A percentile compares a stretch with the other conserved stretches of the same genome.
Evolutionary conservation across 345 rosid genomes (phyloP).

Genomic region (Reutealis trisperma): DNA sequence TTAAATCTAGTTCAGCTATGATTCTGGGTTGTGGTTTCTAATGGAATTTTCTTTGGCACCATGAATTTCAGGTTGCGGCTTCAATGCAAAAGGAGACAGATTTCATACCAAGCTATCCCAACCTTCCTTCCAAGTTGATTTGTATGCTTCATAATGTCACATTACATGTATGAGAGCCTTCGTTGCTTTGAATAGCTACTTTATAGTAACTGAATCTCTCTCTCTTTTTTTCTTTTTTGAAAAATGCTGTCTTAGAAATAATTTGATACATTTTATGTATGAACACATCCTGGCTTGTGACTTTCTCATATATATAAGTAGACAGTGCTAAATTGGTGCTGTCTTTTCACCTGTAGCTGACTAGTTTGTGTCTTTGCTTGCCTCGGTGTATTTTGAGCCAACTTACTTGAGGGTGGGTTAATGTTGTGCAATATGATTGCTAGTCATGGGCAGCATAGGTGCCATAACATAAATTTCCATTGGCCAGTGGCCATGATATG

Average conservation of each 20-base stretch:
- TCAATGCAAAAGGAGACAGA: slow-evolving; percentile 75
- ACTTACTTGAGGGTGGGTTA: background rate
- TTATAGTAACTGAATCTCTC: background rate
- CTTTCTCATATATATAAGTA: background rate
- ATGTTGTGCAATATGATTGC: background rate
- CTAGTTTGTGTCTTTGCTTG: background rate
- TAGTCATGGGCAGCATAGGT: background rate
- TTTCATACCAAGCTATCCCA: slow-evolving; percentile 70
- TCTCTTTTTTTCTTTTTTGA: too few relatives aligned
- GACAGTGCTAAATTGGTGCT: background rate
- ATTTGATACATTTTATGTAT: background rate
- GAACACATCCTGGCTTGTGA: background rate
- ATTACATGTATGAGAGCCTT: slow-evolving; percentile 53
- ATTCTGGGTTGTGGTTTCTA: slow-evolving; percentile 18
- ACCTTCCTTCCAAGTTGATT: slow-evolving; percentile 70
- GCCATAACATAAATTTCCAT: background rate
- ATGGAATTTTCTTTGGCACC: slow-evolving; percentile 16
- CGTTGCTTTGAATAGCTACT: background rate
- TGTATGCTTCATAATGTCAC: slow-evolving; percentile 73
- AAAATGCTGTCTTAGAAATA: background rate
- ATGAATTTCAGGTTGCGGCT: slow-evolving; percentile 63
- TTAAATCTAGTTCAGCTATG: slow-evolving; percentile 13
- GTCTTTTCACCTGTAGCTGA: background rate
- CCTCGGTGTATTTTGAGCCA: background rate
- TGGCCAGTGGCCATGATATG: background rate